Base-by-base conservation (phyloP, 306 rosid species). In the Glycine tomentella region DNA sequence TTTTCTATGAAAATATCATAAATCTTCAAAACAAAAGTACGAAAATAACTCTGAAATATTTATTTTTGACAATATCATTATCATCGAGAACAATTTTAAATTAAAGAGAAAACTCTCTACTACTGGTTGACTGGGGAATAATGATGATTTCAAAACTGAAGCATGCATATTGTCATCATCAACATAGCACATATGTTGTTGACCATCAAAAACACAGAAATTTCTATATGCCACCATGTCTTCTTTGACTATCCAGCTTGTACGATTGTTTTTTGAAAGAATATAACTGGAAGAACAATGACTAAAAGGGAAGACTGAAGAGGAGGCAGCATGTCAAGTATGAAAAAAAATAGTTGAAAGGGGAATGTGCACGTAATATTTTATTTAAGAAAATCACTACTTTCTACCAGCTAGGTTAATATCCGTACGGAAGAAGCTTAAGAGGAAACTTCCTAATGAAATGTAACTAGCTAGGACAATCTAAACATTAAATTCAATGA, bases 201-300 rank as follows among this genome's bases (percentile, higher is more conserved):
- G 56, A 59, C 79, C 42, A 57, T 75, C 58, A 75, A 74, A 74
- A 13, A 31, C 9, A n/a, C 70, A 61, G 61, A 48, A 76, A 62
- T 13, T 75, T 75, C 14, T 9, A 49, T 25, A 25, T 25, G 31
- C 31, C 31, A 0, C 31, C 31, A 25, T 10, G 64, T 64, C 7
- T 11, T 50, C 13, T 50, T 77, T 36, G 74, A 36, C 74, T 34
- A 51, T 9, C 12, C 10, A 63, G 45, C 45, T 42, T 9, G 72
- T 2, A 63, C 9, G 13, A 6, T 4, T 48, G 17, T 14, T 76
- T 25, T 59, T 46, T 0, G 40, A 63, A 14, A 8, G 13, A 25
- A 25, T 25, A 25, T 25, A 25, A 2, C 31, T 25, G 31, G 31
- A 5, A 63, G 42, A 48, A 75, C 15, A 57, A 38, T 55, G 16